phyloP scores from a whole-genome alignment of 306 rosid species.

The Inga laurina region DNA sequence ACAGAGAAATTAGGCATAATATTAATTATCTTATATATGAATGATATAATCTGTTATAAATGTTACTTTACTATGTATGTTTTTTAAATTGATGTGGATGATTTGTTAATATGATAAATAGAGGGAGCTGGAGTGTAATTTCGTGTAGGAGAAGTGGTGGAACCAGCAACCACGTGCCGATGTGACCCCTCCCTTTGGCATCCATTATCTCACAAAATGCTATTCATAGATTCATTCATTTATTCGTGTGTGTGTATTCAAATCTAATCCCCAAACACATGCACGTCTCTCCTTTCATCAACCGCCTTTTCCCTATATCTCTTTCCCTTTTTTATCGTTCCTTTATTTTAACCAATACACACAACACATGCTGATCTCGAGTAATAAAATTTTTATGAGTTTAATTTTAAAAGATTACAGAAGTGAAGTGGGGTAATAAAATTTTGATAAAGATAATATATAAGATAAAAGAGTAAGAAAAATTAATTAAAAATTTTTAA shows the following conservation, averaged over 20 bases:
- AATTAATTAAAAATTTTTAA: no score
- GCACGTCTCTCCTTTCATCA: neutral
- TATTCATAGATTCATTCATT: neutral
- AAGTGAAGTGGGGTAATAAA: no score
- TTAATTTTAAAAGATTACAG: no score
- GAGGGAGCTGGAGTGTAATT: neutral
- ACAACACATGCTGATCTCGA: no score
- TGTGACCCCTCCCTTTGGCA: conserved; percentile 70
- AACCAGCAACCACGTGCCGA: conserved; percentile 91
- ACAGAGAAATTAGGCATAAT: no score
- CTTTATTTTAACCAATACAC: no score
- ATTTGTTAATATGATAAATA: neutral
- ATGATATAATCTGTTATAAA: no score
- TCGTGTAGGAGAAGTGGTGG: conserved; percentile 9
- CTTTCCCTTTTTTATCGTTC: neutral
- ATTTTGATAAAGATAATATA: no score
- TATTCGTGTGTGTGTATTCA: neutral
- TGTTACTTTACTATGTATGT: no score
- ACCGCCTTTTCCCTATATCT: neutral
- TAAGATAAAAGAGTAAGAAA: no score
- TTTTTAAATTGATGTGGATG: neutral
- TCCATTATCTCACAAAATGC: conserved; percentile 34
- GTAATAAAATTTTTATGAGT: no score
- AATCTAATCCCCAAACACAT: neutral
- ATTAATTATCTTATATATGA: no score